These are phyloP conservation scores for Casuarina glauca DNA, from an alignment of 306 rosid species.

Conservation along the genomic window DNA sequence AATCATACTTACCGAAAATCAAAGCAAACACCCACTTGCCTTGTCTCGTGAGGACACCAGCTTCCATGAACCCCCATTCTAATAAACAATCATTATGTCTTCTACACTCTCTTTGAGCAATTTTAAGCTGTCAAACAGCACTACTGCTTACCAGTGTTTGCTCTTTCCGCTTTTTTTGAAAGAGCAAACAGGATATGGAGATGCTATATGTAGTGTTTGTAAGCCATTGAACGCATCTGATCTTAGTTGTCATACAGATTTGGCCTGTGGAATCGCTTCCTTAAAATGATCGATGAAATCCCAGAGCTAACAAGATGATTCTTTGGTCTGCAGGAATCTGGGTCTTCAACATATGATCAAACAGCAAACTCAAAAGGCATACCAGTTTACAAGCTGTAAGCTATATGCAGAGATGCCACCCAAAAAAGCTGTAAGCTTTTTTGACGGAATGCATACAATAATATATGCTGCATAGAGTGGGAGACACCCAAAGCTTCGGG, in stretches of 20 bases:
- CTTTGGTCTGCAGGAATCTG: not conserved
- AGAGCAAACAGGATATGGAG: not conserved
- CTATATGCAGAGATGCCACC: no score
- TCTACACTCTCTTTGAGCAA: slow-evolving; percentile 26
- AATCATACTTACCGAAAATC: slow-evolving; percentile 37
- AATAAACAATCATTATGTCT: slow-evolving; percentile 9
- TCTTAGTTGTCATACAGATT: slow-evolving; percentile 1
- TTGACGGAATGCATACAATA: not conserved
- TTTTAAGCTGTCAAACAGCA: slow-evolving; percentile 40
- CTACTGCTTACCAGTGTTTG: slow-evolving; percentile 30
- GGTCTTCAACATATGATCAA: not conserved
- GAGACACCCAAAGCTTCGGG: slow-evolving; percentile 39
- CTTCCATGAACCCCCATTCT: slow-evolving; percentile 39
- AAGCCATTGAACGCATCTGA: not conserved
- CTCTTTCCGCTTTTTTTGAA: slow-evolving; percentile 14
- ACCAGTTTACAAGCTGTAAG: no score
- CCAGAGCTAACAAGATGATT: not conserved
- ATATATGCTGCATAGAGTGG: slow-evolving; percentile 9
- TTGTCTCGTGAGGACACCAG: slow-evolving; percentile 54
- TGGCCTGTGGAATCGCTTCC: not conserved
- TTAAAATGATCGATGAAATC: not conserved
- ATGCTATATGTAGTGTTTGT: not conserved
- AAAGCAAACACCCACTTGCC: slow-evolving; percentile 58
- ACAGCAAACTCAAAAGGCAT: no score
- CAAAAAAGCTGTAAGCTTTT: not conserved